phyloP scores from a whole-genome alignment of 352 stramenopile genomes.

The Globisporangium mamillatum region DNA sequence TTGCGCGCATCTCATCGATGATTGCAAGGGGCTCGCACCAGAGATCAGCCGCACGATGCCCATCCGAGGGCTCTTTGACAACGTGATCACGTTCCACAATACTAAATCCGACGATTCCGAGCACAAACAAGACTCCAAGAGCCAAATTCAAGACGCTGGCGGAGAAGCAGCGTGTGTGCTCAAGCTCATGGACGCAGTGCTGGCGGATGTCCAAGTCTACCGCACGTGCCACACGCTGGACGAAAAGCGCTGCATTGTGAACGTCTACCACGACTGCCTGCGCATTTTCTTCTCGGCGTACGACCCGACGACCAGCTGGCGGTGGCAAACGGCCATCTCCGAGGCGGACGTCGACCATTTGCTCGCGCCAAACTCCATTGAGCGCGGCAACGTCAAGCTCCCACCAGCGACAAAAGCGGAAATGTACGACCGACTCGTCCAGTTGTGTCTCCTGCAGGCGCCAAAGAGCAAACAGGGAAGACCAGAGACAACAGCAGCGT shows the following conservation, averaged over 20 bases:
- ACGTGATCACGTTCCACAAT: slow-evolving; percentile 55
- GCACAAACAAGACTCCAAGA: neutral
- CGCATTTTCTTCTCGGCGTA: slow-evolving; percentile 70
- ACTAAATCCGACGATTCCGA: neutral
- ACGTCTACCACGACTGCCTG: slow-evolving; percentile 67
- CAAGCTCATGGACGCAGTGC: slow-evolving; percentile 58
- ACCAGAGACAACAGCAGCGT: neutral
- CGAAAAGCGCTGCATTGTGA: slow-evolving; percentile 51
- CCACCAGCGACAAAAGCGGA: slow-evolving; percentile 46
- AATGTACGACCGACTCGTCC: slow-evolving; percentile 64
- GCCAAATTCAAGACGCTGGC: slow-evolving; percentile 17
- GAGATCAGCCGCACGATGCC: slow-evolving; percentile 53
- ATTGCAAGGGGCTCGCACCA: slow-evolving; percentile 39
- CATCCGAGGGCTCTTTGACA: slow-evolving; percentile 59
- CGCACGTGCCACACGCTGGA: slow-evolving; percentile 45
- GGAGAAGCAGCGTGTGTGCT: slow-evolving; percentile 27
- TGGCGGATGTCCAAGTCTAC: slow-evolving; percentile 66
- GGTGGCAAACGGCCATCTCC: slow-evolving; percentile 50
- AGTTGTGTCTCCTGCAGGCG: slow-evolving; percentile 46
- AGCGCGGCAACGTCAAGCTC: slow-evolving; percentile 35
- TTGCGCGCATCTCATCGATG: slow-evolving; percentile 39
- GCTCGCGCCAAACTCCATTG: slow-evolving; percentile 60
- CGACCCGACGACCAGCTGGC: slow-evolving; percentile 42
- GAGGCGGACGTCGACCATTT: slow-evolving; percentile 60
- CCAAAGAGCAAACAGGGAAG: neutral